Conservation (phyloP, 108 stramenopile genomes). For the Thalassiosira profunda region DNA sequence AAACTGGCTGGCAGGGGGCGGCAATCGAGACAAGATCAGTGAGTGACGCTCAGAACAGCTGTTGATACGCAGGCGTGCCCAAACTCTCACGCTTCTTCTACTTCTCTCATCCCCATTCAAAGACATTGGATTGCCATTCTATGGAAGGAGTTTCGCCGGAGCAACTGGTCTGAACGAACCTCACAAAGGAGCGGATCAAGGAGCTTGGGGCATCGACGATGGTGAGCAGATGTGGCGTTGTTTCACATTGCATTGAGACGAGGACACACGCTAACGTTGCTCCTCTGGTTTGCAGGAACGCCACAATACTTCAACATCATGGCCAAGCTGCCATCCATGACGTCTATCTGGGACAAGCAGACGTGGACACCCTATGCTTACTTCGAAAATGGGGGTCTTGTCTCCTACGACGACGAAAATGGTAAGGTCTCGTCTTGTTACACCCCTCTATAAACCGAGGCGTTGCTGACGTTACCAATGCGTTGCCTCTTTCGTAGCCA, state of each 20-base stretch:
- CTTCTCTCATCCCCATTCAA: no score
- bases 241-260: no score
- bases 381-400: slow-evolving; percentile 29
- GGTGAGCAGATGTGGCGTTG: no score
- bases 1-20: slow-evolving; percentile 42
- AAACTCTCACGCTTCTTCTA: background rate
- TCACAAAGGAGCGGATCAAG: slow-evolving; percentile 31
- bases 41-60: no score
- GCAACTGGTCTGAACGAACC: slow-evolving; percentile 43
- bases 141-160: slow-evolving; percentile 35
- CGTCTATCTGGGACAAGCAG: slow-evolving; percentile 29
- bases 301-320: slow-evolving; percentile 56
- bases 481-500: no score
- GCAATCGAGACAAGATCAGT: slow-evolving; percentile 29
- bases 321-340: slow-evolving; percentile 39
- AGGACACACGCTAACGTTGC: background rate
- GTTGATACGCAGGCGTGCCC: no score
- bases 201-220: slow-evolving; percentile 35
- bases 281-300: slow-evolving; percentile 15
- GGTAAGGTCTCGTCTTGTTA: no score
- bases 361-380: slow-evolving; percentile 38
- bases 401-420: slow-evolving; percentile 30
- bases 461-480: no score
- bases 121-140: slow-evolving; percentile 44
- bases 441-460: no score